These are phyloP conservation scores for Chlorociboria aeruginascens DNA, from an alignment of 495 filamentous ascomycete genomes.

Conservation along the genomic window DNA sequence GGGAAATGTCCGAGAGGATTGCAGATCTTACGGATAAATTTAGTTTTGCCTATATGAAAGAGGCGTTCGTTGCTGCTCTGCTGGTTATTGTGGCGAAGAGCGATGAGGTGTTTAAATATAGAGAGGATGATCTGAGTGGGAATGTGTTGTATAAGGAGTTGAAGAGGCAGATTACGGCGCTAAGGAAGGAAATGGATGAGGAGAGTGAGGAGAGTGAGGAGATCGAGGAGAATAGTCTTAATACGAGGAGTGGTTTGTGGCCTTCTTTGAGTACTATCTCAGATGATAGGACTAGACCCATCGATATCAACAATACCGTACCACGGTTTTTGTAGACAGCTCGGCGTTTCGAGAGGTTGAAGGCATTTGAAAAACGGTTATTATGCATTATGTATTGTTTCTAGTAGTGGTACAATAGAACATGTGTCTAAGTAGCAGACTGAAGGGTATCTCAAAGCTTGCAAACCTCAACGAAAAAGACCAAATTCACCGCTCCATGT, in stretches of 20 bases:
- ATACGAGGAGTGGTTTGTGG: conserved; percentile 7
- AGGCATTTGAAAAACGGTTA: background rate
- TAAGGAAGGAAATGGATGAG: conserved; percentile 42
- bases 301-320: conserved; percentile 5
- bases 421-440: background rate
- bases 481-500: too few relatives aligned
- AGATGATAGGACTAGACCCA: background rate
- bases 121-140: conserved; percentile 28
- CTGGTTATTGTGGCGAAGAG: conserved; percentile 29
- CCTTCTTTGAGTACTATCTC: conserved; percentile 1
- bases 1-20: conserved; percentile 37
- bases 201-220: background rate
- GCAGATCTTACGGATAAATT: conserved; percentile 48
- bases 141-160: conserved; percentile 41
- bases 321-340: conserved; percentile 2
- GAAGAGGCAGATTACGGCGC: conserved; percentile 41
- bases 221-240: background rate
- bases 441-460: conserved; percentile 12
- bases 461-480: conserved; percentile 1
- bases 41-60: conserved; percentile 55
- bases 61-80: conserved; percentile 49
- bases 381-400: background rate
- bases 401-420: background rate
- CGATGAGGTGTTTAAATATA: conserved; percentile 15
- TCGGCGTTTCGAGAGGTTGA: background rate